Base-by-base conservation (phyloP, 441 rosid species). In the Kokia cookei region DNA sequence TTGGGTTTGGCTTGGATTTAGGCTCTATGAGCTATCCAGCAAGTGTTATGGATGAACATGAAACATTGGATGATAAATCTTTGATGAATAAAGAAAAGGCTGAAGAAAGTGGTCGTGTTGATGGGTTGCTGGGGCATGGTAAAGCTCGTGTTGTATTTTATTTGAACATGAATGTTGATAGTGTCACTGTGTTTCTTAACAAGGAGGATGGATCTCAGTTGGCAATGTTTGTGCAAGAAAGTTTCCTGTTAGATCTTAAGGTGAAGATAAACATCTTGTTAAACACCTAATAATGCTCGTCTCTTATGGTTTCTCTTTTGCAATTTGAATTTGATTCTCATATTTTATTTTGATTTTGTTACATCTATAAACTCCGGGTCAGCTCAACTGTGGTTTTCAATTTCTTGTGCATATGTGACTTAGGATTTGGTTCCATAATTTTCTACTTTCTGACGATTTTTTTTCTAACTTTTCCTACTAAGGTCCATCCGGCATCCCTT, bases 181-280 rank as follows among this genome's bases (percentile, higher is more conserved):
- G 90, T 80, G 98, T 97, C 74, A 87, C 96, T 43, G 86, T 97
- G 79, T 88, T 92, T 89, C 97, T 97, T 67, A 94, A 88, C 84
- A 93, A 93, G 80, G 99, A 97, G 92, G 98, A 97, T 81, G 93
- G 95, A 69, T 89, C 97, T 76, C 98, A 94, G 84, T 97, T 94
- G 83, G 98, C 98, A 24, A 87, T 89, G 92, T 90, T 97, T 76
- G 96, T 94, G 76, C 99, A 93, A 84, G 99, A 97, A 88, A 86
- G 91, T 75, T 97, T 97, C 79, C 80, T 86, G 75, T 82, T 97
- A 81, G 97, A 97, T 84, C 88, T 97, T 72, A 94, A 90, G 99
- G 99, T 97, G 75, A 60, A 73, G 60, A 17, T 17, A 32, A 40
- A 62, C 63, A 37, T 55, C 64, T 70, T 70, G 50, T 22, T 70